Conservation (phyloP, 2,329 filamentous ascomycete species). For the Plenodomus lindquistii region DNA sequence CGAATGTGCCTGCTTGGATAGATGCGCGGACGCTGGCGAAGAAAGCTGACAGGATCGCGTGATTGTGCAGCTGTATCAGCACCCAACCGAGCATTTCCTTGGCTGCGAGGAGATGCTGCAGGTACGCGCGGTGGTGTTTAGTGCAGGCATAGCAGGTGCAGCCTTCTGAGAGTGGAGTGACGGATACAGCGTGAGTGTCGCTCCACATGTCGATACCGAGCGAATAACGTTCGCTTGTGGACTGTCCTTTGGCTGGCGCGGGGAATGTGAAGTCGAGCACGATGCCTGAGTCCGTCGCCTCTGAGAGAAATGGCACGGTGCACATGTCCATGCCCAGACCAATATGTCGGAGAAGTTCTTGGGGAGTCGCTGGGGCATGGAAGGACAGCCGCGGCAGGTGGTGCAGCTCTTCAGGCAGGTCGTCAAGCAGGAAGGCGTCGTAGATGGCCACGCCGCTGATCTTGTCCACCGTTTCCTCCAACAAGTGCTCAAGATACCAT, state of each 20-base stretch:
- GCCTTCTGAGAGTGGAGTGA: conserved; percentile 61
- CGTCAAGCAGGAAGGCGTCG: conserved; percentile 68
- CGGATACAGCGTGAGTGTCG: conserved; percentile 59
- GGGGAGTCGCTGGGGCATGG: conserved; percentile 70
- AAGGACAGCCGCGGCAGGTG: conserved; percentile 75
- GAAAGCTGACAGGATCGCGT: conserved; percentile 71
- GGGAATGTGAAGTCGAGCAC: conserved; percentile 81
- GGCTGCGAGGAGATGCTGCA: conserved; percentile 84
- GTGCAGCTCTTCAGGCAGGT: conserved; percentile 65
- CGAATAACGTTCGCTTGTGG: conserved; percentile 22
- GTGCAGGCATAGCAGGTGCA: conserved; percentile 86
- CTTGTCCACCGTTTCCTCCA: conserved; percentile 61
- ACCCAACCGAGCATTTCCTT: conserved; percentile 98
- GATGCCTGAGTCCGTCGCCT: conserved; percentile 80
- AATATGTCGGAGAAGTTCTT: conserved; percentile 76
- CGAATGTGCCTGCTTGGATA: conserved; percentile 61
- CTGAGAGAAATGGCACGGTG: conserved; percentile 73
- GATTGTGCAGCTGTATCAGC: conserved; percentile 89
- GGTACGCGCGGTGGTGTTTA: conserved; percentile 80
- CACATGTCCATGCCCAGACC: conserved; percentile 79
- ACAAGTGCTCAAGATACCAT: conserved; percentile 76
- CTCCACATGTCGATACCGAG: conserved; percentile 83
- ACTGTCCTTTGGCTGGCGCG: conserved; percentile 24
- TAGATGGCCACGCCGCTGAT: conserved; percentile 75
- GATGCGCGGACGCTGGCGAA: conserved; percentile 70